Percentiles rank a stretch among this genome's conserved stretches.
These are phyloP conservation scores for Xylaria grammica DNA, from an alignment of 495 filamentous ascomycete species.

Conservation along the genomic window DNA sequence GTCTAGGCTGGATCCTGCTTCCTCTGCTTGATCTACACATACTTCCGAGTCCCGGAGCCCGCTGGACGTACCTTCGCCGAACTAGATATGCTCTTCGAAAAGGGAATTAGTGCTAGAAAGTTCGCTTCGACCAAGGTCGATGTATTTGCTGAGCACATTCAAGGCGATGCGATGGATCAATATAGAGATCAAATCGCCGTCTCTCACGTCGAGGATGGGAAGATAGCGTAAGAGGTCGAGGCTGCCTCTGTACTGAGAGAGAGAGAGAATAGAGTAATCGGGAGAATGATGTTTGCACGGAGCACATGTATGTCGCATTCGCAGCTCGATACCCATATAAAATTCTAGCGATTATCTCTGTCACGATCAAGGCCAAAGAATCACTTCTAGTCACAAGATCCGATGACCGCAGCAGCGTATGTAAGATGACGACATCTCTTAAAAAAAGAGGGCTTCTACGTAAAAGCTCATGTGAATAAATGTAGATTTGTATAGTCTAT, in stretches of 20 bases:
- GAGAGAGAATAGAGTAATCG: background rate
- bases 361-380: too few relatives aligned
- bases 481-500: too few relatives aligned
- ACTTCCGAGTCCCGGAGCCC: conserved; percentile 78
- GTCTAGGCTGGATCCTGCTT: conserved; percentile 66
- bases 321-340: conserved; percentile 4
- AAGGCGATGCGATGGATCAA: conserved; percentile 53
- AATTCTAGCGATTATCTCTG: background rate
- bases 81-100: conserved; percentile 74
- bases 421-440: too few relatives aligned
- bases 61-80: conserved; percentile 73
- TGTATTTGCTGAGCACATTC: conserved; percentile 67
- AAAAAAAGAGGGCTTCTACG: too few relatives aligned
- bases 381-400: too few relatives aligned
- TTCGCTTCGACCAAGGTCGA: conserved; percentile 69
- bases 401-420: too few relatives aligned
- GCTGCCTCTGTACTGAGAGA: background rate
- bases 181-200: conserved; percentile 46
- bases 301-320: background rate
- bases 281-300: background rate
- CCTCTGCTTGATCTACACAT: conserved; percentile 73
- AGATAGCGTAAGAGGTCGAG: conserved; percentile 16
- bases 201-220: conserved; percentile 24
- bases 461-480: too few relatives aligned
- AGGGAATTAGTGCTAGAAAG: conserved; percentile 67